These are phyloP conservation scores for Ascochyta viciae-villosae DNA, from an alignment of 2,329 filamentous ascomycete species.

Conservation along the genomic window DNA sequence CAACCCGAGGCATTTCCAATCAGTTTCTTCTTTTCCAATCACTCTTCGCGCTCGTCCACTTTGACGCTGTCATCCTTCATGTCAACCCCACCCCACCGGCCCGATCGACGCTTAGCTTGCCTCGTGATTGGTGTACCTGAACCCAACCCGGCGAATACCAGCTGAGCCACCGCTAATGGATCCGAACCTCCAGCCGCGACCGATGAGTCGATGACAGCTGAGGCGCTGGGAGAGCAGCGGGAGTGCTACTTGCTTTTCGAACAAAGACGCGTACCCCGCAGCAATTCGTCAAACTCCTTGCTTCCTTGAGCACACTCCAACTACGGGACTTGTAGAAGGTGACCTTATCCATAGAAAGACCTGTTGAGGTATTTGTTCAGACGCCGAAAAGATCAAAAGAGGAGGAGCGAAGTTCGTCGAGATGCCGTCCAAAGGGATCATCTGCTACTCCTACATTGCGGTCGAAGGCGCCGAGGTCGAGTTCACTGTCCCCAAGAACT, in stretches of 20 bases:
- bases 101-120: slow-evolving; percentile 2
- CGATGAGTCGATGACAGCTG: slow-evolving; percentile 16
- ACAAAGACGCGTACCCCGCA: slow-evolving; percentile 16
- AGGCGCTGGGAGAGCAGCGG: slow-evolving; percentile 5
- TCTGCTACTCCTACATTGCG: slow-evolving; percentile 43
- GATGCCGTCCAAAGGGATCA: slow-evolving; percentile 48
- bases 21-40: background rate
- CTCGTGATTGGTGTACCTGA: slow-evolving; percentile 14
- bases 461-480: slow-evolving; percentile 53
- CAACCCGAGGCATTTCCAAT: background rate
- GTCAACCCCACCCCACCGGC: slow-evolving; percentile 6
- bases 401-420: background rate
- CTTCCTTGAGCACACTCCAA: background rate
- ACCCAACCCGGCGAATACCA: background rate
- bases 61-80: slow-evolving; percentile 8
- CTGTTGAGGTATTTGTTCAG: background rate
- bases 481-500: slow-evolving; percentile 53
- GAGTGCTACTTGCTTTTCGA: slow-evolving; percentile 1
- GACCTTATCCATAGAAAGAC: background rate
- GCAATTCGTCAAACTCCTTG: slow-evolving; percentile 1
- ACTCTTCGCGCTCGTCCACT: background rate
- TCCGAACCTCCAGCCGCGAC: slow-evolving; percentile 5
- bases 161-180: slow-evolving; percentile 9
- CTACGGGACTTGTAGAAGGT: background rate
- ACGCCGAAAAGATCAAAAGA: background rate